Conservation (phyloP, 768 basidiomycete species). For the Suillus variegatus region DNA sequence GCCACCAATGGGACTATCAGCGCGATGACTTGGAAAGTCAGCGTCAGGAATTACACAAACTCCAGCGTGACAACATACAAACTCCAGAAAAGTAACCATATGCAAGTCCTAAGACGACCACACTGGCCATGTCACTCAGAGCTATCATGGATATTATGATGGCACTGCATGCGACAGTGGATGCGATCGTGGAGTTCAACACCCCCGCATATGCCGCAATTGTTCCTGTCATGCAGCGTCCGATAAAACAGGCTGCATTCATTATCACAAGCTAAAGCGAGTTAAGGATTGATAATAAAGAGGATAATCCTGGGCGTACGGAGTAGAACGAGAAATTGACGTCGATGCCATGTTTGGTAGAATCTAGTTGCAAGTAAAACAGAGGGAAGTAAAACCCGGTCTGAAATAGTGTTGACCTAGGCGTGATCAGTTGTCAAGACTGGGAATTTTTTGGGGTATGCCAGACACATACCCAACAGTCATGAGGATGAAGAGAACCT, state of each 20-base stretch:
- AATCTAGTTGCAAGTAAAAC: conserved; percentile 54
- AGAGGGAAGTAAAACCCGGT: conserved; percentile 47
- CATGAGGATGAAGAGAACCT: not conserved
- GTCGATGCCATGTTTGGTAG: conserved; percentile 45
- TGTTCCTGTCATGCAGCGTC: conserved; percentile 45
- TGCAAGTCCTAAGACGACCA: conserved; percentile 38
- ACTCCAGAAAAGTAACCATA: conserved; percentile 48
- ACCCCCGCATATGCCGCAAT: conserved; percentile 41
- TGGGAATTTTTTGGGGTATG: not conserved
- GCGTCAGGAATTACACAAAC: not conserved
- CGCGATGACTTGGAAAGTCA: conserved; percentile 28
- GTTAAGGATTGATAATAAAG: not conserved
- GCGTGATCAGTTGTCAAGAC: not conserved
- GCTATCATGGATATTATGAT: conserved; percentile 45
- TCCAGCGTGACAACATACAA: conserved; percentile 14
- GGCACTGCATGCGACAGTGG: conserved; percentile 33
- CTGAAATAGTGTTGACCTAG: conserved; percentile 23
- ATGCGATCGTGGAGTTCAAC: conserved; percentile 34
- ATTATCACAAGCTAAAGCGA: conserved; percentile 44
- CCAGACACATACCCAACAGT: not conserved
- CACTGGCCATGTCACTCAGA: conserved; percentile 33
- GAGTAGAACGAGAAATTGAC: conserved; percentile 49
- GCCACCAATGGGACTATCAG: conserved; percentile 40
- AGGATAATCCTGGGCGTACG: conserved; percentile 23
- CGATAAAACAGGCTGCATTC: conserved; percentile 48